These are phyloP conservation scores for Solanum etuberosum DNA, from an alignment of 257 asterid species.

Conservation along the genomic window DNA sequence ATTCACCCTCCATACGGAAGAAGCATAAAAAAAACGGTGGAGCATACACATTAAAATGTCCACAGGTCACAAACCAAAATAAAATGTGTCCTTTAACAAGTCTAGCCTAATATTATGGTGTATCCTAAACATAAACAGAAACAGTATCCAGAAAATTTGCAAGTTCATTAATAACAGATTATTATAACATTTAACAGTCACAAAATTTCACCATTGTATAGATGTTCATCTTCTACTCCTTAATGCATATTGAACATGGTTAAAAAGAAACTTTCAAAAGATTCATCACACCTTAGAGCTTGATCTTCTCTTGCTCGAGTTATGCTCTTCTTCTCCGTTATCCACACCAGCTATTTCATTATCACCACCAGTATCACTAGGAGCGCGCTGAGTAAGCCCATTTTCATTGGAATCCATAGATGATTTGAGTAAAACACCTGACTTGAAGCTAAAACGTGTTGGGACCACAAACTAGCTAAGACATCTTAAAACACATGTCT, in stretches of 20 bases:
- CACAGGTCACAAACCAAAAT: background rate
- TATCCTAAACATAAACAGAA: background rate
- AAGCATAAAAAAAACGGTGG: background rate
- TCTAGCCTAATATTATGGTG: background rate
- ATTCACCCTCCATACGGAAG: background rate
- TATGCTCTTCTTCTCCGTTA: background rate
- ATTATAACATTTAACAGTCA: background rate
- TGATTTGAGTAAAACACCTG: background rate
- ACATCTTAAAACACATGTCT: background rate
- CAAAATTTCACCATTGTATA: background rate
- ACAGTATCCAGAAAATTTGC: background rate
- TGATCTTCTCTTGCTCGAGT: background rate
- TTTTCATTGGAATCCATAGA: background rate
- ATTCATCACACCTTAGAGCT: background rate
- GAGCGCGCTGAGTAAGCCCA: background rate
- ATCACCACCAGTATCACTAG: background rate
- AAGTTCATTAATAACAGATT: background rate
- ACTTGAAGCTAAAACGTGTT: background rate
- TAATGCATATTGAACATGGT: background rate
- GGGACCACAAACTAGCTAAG: background rate
- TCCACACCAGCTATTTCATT: background rate
- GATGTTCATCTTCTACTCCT: background rate
- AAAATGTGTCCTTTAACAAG: background rate
- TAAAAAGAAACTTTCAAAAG: background rate
- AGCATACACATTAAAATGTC: background rate